Conservation (phyloP, 768 basidiomycete species). For the Collybia nuda region DNA sequence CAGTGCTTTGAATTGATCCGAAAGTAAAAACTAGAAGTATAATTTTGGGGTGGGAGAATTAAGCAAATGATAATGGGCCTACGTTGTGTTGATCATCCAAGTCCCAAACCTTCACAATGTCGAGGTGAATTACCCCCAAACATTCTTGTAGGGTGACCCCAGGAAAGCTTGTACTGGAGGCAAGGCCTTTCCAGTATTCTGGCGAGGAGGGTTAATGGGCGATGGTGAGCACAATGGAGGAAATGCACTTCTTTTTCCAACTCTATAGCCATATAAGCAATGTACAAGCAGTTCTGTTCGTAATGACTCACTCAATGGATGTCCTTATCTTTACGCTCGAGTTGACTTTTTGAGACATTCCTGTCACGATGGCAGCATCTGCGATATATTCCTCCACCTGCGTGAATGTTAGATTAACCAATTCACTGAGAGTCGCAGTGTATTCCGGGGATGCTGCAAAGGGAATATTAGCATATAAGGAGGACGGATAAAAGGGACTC, state of each 20-base stretch:
- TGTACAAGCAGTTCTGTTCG: background rate
- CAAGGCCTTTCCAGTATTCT: slow-evolving; percentile 10
- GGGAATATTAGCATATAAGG: too few species aligned
- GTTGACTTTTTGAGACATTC: too few species aligned
- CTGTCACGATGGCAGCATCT: too few species aligned
- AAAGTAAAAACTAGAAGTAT: background rate
- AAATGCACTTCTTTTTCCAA: slow-evolving; percentile 12
- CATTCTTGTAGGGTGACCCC: slow-evolving; percentile 2
- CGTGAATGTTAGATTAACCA: too few species aligned
- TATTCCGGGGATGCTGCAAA: too few species aligned
- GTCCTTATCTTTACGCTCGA: too few species aligned
- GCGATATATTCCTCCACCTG: too few species aligned
- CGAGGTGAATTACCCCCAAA: slow-evolving; percentile 12
- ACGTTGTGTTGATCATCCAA: slow-evolving; percentile 20
- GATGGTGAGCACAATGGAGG: too few species aligned
- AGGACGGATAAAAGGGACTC: too few species aligned
- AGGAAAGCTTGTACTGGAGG: slow-evolving; percentile 5
- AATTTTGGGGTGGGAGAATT: background rate
- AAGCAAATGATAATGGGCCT: background rate
- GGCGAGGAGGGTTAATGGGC: too few species aligned
- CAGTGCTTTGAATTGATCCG: background rate
- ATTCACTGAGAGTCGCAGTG: too few species aligned
- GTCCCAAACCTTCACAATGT: slow-evolving; percentile 24
- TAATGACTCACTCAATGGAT: background rate
- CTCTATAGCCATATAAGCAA: slow-evolving; percentile 9